Evolutionary conservation across 306 rosid species (phyloP), one percentile per base, ranked within the genome.

Genomic region (Corylus heterophylla): DNA sequence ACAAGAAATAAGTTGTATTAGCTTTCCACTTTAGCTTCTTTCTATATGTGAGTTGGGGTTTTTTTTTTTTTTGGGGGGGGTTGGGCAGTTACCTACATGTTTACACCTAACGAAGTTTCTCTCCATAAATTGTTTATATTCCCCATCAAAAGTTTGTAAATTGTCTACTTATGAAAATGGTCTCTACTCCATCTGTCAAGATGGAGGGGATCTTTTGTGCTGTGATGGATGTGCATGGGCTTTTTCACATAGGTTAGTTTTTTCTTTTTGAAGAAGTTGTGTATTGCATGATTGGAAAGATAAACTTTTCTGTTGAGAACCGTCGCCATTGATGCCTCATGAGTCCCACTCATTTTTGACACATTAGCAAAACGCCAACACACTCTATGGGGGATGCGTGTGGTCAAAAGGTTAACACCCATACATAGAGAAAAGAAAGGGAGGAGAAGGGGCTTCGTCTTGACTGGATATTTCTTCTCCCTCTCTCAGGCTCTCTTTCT

Each of bases 161-260:
- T 87, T 89, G 42, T 82, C 94, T 62, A 45, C 81, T 77, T 54
- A 73, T 82, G 90, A 89, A 7, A 88, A 88, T 67, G 99, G 93
- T 84, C 96, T 91, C 69, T 95, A 98, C 85, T 83, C 83, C 82
- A 89, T 90, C 54, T 95, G 99, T 82, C 78, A 74, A 27, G 92
- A 89, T 77, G 96, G 97, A 74, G 98, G 97, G 86, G 89, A 89
- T 83, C 96, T 93, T 68, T 70, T 93, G 25, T 4, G 44, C 44
- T 39, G 44, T 39, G 44, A 4, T 39, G 6, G 44, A 39, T 39
- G 5, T 39, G 5, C 44, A 39, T 93, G 87, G 51, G 4, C 37
- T 22, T 59, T 45, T 44, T 20, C 99, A 96, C 85, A 74, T 78
- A 83, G 94, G 99, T 96, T 82, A 83, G 78, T 45, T 67, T 35